Evolutionary conservation across 1,139 yeast species (phyloP), one percentile per base, ranked within the genome.

Genomic region (Yamadazyma atmosphaerica): DNA sequence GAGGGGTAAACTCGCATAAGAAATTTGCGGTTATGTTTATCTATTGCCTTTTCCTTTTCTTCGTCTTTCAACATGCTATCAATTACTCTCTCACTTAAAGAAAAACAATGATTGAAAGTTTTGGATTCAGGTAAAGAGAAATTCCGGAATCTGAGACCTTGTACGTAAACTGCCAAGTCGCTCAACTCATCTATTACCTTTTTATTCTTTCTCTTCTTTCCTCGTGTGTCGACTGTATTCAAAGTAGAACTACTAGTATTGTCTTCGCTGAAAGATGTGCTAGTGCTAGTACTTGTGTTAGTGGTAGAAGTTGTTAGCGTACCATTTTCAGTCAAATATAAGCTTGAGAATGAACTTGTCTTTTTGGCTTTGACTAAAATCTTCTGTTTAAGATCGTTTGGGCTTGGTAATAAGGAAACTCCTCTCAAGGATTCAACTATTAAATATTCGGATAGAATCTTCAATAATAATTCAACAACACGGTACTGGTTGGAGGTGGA

Each of bases 1-100:
- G 95, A 82, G 0, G 99, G 99, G 56, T 94, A 92, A 0, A 89
- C 78, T 37, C 99, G 72, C 84, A 88, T 82, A 41, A 92, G 58
- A 55, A 72, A 86, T 39, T 72, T 71, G 43, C 83, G 65, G 56
- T 92, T 92, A 59, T 92, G 98, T 54, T 86, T 86, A 46, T 77
- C 74, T 10, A 90, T 56, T 4, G 85, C 65, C 2, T 64, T 61
- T 4, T 60, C 54, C 45, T 81, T 82, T 2, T 63, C 70, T 1
- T 70, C 63, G 49, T 87, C 92, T 46, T 79, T 82, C 23, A 80
- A 55, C 79, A 89, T 76, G 7, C 77, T 65, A 42, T 75, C 76
- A 36, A 86, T 62, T 1, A 81, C 65, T 44, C 85, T 79, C 54
- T 92, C 98, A 43, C 84, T 83, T 42, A 94, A 72, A 2, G 98